Percentiles rank a stretch among this genome's conserved stretches.
phyloP scores from a whole-genome alignment of 768 basidiomycete genomes.

The Zangia roseola region DNA sequence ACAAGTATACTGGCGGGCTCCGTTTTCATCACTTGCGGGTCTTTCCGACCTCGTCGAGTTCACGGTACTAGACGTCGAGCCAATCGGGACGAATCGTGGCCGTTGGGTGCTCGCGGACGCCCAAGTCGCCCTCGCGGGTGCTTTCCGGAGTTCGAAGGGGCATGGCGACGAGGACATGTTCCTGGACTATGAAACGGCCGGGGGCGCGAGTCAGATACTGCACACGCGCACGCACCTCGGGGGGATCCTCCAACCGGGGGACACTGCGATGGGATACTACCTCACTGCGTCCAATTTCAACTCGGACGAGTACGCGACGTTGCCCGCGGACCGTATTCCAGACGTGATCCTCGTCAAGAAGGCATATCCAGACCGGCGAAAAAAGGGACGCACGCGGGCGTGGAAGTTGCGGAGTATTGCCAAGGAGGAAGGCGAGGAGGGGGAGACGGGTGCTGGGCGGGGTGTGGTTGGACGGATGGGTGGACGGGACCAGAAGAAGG shows the following conservation, averaged over 20 bases:
- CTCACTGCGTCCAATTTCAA: slow-evolving; percentile 92
- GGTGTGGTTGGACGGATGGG: slow-evolving; percentile 91
- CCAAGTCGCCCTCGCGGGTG: slow-evolving; percentile 84
- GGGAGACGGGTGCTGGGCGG: slow-evolving; percentile 69
- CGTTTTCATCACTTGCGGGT: slow-evolving; percentile 82
- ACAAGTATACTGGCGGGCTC: slow-evolving; percentile 85
- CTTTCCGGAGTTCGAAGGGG: slow-evolving; percentile 58
- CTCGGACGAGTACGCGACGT: slow-evolving; percentile 74
- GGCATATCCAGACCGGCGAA: slow-evolving; percentile 89
- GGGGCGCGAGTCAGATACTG: slow-evolving; percentile 72
- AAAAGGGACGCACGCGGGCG: slow-evolving; percentile 80
- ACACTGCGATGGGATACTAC: slow-evolving; percentile 89
- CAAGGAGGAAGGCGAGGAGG: slow-evolving; percentile 87
- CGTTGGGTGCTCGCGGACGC: slow-evolving; percentile 86
- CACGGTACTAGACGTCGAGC: slow-evolving; percentile 91
- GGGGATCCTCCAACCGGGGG: slow-evolving; percentile 90
- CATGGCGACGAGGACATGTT: slow-evolving; percentile 46
- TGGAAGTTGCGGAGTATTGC: slow-evolving; percentile 94
- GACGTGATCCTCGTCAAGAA: slow-evolving; percentile 95
- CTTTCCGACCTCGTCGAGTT: slow-evolving; percentile 91
- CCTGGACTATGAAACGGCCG: slow-evolving; percentile 63
- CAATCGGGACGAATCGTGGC: slow-evolving; percentile 63
- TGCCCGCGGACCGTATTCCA: slow-evolving; percentile 69
- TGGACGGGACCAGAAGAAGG: slow-evolving; percentile 86
- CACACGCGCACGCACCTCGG: slow-evolving; percentile 98